phyloP scores from a whole-genome alignment of 495 filamentous ascomycete genomes.

The Penicillium longicatenatum region DNA sequence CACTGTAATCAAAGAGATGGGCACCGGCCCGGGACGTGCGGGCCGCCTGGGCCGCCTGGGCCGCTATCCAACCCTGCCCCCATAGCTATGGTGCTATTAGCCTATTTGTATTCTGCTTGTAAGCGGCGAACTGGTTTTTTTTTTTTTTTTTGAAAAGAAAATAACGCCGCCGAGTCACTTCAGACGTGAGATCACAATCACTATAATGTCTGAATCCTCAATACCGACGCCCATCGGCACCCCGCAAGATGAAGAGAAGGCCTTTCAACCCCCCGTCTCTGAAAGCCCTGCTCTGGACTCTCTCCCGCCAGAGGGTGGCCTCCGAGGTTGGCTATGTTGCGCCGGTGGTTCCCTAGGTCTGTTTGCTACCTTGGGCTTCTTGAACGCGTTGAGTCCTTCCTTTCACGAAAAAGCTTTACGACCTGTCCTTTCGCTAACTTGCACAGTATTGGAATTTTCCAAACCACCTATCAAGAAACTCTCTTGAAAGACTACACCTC shows the following conservation, averaged over 20 bases:
- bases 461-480: constrained; percentile 1
- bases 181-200: background rate
- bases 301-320: background rate
- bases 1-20: background rate
- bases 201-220: background rate
- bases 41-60: background rate
- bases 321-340: background rate
- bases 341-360: background rate
- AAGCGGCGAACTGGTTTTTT: background rate
- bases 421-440: background rate
- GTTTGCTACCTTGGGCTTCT: background rate
- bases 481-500: background rate
- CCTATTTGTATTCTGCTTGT: background rate
- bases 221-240: background rate
- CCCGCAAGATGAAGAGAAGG: background rate
- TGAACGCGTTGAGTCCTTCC: background rate
- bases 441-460: background rate
- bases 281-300: background rate
- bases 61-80: background rate
- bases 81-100: background rate
- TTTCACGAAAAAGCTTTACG: background rate
- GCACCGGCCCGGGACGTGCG: background rate
- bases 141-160: no score
- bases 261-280: background rate
- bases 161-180: background rate